Evolutionary conservation across 768 basidiomycete genomes (phyloP), one percentile per base, ranked within the genome.

Genomic region (Rhodotorula kratochvilovae): DNA sequence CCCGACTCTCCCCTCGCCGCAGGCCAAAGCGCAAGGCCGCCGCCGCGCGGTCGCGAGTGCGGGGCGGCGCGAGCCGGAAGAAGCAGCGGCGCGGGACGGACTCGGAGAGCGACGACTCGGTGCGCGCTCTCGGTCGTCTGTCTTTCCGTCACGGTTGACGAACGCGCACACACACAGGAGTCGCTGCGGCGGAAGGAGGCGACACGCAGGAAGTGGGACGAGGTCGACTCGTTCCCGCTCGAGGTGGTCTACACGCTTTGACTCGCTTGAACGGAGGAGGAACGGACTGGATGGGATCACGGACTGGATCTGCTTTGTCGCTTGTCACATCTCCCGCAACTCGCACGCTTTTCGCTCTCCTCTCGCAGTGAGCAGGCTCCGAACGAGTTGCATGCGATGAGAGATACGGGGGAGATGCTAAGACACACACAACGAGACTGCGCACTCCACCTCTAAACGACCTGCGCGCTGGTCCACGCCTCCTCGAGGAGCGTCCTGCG

Each of bases 391-490:
- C 36, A 23, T 45, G 39, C 45, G 51, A 53, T 53, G 64, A 36
- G 55, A 16, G 53, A 33, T 33, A 23, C n/a, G 53, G n/a, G 27
- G 17, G 27, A 21, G 17, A 21, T 27, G 48, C 29, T 48, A 19
- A 4, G 6, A 45, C 15, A 13, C 27, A 8, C 27, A 16, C 19
- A 59, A 5, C n/a, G 29, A 23, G 36, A 33, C n/a, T 1, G 43
- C 35, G 17, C 15, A 6, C 29, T 15, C 16, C 16, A 25, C 39
- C 5, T 42, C 61, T 63, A 71, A 5, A 71, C 70, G 11, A 62
- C 61, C 36, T 71, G 70, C n/a, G 61, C 42, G 19, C 33, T 63
- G 51, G 56, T 71, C 73, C 73, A 75, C 42, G 70, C 63, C 64
- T 75, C 73, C 10, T 71, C 73, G 8, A 56, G 27, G 60, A 45